phyloP scores from a whole-genome alignment of 2,329 filamentous ascomycete species.

The Calycina marina region DNA sequence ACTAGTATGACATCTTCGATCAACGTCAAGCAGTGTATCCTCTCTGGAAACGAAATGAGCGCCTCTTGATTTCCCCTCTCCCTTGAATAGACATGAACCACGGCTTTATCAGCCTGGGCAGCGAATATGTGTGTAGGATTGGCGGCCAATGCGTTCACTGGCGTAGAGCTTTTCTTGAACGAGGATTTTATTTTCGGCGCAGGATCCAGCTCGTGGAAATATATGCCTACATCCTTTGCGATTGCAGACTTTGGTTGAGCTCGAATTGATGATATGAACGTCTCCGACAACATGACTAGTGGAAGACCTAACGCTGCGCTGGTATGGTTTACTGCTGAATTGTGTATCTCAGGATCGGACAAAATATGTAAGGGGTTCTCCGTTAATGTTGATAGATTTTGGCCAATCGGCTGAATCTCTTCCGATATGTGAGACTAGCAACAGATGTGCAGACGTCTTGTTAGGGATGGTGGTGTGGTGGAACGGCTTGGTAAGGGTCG shows the following conservation, averaged over 20 bases:
- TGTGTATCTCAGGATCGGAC: no score
- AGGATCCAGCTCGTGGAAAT: slow-evolving; percentile 70
- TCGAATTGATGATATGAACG: slow-evolving; percentile 42
- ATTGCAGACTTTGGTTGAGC: slow-evolving; percentile 43
- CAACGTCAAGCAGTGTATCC: slow-evolving; percentile 64
- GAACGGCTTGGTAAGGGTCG: no score
- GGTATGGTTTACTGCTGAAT: no score
- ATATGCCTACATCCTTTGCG: slow-evolving; percentile 73
- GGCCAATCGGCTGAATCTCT: no score
- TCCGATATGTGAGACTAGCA: no score
- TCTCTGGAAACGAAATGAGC: slow-evolving; percentile 74
- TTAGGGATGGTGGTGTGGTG: no score
- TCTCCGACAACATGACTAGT: slow-evolving; percentile 41
- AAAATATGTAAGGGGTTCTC: no score
- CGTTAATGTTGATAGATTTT: no score
- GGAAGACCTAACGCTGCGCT: no score
- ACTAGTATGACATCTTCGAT: slow-evolving; percentile 56
- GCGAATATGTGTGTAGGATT: slow-evolving; percentile 77
- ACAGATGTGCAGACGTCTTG: no score
- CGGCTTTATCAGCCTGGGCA: slow-evolving; percentile 80
- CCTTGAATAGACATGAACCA: slow-evolving; percentile 83
- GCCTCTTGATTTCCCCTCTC: slow-evolving; percentile 78
- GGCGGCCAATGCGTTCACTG: slow-evolving; percentile 64
- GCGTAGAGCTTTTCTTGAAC: slow-evolving; percentile 87
- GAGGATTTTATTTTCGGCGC: slow-evolving; percentile 57